Evolutionary conservation across 225 moss, liverwort and hornwort genomes (phyloP), one percentile per base, ranked within the genome.

Genomic region (Sphagnum contortum): DNA sequence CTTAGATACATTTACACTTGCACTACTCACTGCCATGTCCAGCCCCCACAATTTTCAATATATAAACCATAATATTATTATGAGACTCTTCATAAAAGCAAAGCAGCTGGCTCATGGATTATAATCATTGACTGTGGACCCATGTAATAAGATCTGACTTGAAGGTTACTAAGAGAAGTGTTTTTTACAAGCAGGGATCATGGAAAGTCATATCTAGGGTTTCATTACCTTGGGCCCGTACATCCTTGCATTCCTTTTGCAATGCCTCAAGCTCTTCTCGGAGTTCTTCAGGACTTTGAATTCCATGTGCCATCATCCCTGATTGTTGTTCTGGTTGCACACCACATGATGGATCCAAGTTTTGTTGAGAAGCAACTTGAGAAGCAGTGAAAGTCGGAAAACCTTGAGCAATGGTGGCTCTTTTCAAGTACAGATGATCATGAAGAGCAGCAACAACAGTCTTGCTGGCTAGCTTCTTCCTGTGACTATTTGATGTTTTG

Each of bases 171-270:
- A 29, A 29, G 29, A 29, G 29, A 29, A 29, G 29, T 29, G 1
- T 29, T 29, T 29, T 29, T 29, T 29, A 29, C 29, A 29, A 29
- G 29, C 29, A 29, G 29, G 29, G 29, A 29, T 29, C 29, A 29
- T 29, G 29, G 29, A 29, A 29, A 29, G 29, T 1, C 29, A 29
- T 29, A 1, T 29, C 29, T 29, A 29, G 29, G 29, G 29, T 29
- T 29, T 29, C 29, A 29, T 29, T 83, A 95, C 94, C 89, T 79
- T 88, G 72, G 60, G 81, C 72, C 48, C 88, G 85, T 44, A 89
- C 91, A 61, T 85, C 88, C 60, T 85, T 77, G 49, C 89, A 84
- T 64, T 95, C 94, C 12, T 64, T 79, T 59, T 88, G 88, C 71
- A 91, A 70, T 12, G 77, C 68, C 65, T 89, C 94, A 63, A 95